phyloP scores from a whole-genome alignment of 2,329 filamentous ascomycete genomes.

The Aspergillus novofumigatus region DNA sequence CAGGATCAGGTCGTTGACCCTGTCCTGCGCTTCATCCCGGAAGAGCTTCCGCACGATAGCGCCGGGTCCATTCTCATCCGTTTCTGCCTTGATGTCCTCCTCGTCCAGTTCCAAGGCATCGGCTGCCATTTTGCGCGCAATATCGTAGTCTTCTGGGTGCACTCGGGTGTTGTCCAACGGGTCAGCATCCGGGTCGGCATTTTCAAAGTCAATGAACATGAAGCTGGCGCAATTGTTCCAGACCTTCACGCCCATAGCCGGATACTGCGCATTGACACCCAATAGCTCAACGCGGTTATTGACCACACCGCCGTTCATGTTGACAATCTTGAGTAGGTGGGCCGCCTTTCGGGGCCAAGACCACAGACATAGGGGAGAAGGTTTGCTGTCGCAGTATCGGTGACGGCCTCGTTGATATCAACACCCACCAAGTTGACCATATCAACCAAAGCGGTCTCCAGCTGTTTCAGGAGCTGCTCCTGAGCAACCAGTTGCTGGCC shows the following conservation, averaged over 20 bases:
- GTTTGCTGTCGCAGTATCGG: conserved; percentile 76
- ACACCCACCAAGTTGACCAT: conserved; percentile 97
- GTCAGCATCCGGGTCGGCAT: conserved; percentile 75
- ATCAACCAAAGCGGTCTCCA: conserved; percentile 97
- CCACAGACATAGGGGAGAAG: conserved; percentile 88
- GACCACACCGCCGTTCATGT: conserved; percentile 82
- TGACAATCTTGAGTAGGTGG: conserved; percentile 81
- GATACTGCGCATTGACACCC: conserved; percentile 76
- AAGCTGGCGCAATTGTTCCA: conserved; percentile 98
- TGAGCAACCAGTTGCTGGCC: conserved; percentile 84
- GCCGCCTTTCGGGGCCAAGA: conserved; percentile 85
- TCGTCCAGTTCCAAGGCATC: conserved; percentile 95
- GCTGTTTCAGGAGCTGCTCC: conserved; percentile 77
- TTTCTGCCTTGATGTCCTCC: conserved; percentile 94
- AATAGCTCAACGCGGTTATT: conserved; percentile 82
- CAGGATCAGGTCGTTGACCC: conserved; percentile 91
- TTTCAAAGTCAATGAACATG: conserved; percentile 82
- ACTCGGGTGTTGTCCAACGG: conserved; percentile 96
- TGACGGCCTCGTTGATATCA: conserved; percentile 87
- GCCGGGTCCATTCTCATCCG: conserved; percentile 80
- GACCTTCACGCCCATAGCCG: conserved; percentile 81
- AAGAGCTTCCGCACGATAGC: conserved; percentile 95
- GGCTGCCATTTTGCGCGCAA: conserved; percentile 96
- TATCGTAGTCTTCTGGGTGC: conserved; percentile 96
- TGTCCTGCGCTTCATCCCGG: conserved; percentile 86